Conservation (phyloP, 768 basidiomycete species). For the Mycena albidolilacea region DNA sequence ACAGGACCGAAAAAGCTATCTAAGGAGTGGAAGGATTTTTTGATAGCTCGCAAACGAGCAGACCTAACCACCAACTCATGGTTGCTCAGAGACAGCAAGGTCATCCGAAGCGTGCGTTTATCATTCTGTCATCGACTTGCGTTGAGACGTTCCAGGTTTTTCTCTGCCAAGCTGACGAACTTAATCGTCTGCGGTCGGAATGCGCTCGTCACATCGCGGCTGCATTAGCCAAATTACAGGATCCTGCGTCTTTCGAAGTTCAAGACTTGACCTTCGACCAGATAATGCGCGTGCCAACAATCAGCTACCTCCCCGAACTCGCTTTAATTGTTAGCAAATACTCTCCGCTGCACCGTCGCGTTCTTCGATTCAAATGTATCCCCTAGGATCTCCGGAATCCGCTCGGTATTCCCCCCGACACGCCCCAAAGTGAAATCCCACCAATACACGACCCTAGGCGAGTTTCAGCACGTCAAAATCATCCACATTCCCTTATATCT, state of each 20-base stretch:
- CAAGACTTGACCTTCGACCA: conserved; percentile 15
- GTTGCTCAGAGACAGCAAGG: neutral
- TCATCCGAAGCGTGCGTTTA: neutral
- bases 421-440: neutral
- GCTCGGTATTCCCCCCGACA: conserved; percentile 20
- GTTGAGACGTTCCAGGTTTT: conserved; percentile 12
- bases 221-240: conserved; percentile 20
- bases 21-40: neutral
- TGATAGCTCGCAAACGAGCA: neutral
- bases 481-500: neutral
- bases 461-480: neutral
- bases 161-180: neutral
- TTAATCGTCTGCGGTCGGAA: neutral
- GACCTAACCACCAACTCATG: neutral
- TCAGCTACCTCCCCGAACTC: conserved; percentile 9
- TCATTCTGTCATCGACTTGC: neutral
- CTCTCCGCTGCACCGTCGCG: neutral
- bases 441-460: conserved; percentile 22
- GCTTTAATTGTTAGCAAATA: conserved; percentile 18
- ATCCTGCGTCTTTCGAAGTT: conserved; percentile 18
- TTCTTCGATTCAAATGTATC: neutral
- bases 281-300: neutral
- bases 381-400: conserved; percentile 14
- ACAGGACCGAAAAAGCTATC: neutral
- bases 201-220: neutral